Base-by-base conservation (phyloP, 208 protist species). In the Crithidia expoeki region DNA sequence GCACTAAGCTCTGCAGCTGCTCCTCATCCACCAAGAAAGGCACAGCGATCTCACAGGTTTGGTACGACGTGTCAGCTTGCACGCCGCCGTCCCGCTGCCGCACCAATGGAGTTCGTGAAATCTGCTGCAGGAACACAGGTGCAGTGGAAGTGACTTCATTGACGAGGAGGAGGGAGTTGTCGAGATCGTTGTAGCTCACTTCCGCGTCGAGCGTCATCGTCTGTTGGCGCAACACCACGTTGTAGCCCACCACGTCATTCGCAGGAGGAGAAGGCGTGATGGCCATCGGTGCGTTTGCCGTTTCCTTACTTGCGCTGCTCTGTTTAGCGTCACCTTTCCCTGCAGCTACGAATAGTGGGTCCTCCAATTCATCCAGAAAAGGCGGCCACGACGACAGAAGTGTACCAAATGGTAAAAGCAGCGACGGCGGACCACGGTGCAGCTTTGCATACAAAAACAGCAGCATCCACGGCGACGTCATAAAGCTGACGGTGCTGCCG, bases 401-500 rank as follows among this genome's bases (percentile, higher is more conserved):
- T 2, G 82, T 77, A 1, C 90, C 90, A 68, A 90, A 88, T 7
- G 88, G 90, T 12, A 95, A 74, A 28, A 95, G 77, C 49, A 89
- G 58, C 21, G 82, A 87, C 12, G 83, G 86, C 27, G 90, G 84
- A 1, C 90, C 90, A 25, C 51, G 50, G 1, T 56, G 51, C 67
- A 87, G 75, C 60, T 83, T 86, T 14, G 38, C 32, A 62, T 92
- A 89, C 14, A 93, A 72, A 68, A 86, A 92, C 16, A 95, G 66
- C 53, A 89, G 74, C 75, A 95, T 73, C 90, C 90, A 95, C 49
- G 90, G 90, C 7, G 88, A 92, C 11, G 86, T 79, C 82, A 92
- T 92, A 23, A 93, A 74, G 71, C 80, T 85, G 19, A 88, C 88
- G 21, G 84, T 93, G 78, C 75, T 88, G 21, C 90, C 90, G 70